Percentiles rank a stretch among this genome's conserved stretches.
Evolutionary conservation across 1,284 basidiomycete species (phyloP).

Genomic region (Sporisorium exsertum): DNA sequence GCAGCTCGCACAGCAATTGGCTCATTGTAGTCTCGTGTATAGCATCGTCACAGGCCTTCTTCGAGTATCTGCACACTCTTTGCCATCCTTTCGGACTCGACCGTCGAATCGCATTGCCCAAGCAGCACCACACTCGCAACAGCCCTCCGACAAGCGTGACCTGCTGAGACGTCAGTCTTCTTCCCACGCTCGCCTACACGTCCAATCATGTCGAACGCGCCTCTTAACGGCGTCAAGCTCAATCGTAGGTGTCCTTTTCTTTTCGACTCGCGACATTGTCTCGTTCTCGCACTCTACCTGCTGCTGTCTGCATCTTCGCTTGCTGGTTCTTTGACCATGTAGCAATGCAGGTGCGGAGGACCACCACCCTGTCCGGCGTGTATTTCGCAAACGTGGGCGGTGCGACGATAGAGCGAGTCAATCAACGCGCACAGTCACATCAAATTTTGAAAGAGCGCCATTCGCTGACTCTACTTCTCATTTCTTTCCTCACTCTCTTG

Average conservation of each 20-base stretch:
- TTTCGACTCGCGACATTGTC: not conserved
- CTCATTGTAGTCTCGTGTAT: constrained; percentile 1
- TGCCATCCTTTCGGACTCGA: constrained; percentile 5
- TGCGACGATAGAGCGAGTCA: not conserved
- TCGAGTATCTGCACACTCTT: not conserved
- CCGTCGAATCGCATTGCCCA: constrained; percentile 6
- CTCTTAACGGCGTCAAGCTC: constrained; percentile 60
- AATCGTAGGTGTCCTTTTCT: constrained; percentile 41
- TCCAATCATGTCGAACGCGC: constrained; percentile 56
- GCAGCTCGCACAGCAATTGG: not conserved
- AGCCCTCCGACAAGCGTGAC: not conserved
- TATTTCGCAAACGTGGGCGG: not conserved
- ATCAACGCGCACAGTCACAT: not conserved
- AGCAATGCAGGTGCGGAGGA: not conserved
- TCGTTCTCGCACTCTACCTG: not conserved
- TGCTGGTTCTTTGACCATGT: not conserved
- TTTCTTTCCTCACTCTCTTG: not conserved
- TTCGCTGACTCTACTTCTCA: not conserved
- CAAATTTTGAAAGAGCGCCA: no score
- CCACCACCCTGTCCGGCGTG: not conserved
- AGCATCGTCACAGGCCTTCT: not conserved
- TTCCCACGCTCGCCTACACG: constrained; percentile 6
- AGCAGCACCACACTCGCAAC: not conserved
- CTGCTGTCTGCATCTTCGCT: not conserved
- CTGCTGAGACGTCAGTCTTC: constrained; percentile 5